A percentile compares a stretch with the other conserved stretches of the same genome.
phyloP scores from a whole-genome alignment of 805 yeast species.

The Metschnikowia kofuensis region DNA sequence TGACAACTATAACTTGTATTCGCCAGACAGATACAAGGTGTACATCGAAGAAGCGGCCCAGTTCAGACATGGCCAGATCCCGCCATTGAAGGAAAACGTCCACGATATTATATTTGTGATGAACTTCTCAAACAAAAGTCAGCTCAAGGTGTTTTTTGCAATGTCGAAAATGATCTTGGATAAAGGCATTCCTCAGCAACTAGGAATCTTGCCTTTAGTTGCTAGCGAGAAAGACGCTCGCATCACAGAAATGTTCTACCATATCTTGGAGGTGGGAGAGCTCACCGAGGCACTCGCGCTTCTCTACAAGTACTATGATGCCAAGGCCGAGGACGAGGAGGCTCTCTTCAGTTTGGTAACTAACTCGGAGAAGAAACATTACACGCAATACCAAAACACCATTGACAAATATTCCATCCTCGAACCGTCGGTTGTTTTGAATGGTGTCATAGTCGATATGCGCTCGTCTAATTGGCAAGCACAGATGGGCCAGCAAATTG shows the following conservation, averaged over 20 bases:
- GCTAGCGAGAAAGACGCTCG: constrained; percentile 26
- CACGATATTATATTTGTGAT: constrained; percentile 71
- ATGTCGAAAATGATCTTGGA: constrained; percentile 49
- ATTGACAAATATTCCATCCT: constrained; percentile 34
- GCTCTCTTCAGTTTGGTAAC: constrained; percentile 20
- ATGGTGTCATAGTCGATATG: constrained; percentile 66
- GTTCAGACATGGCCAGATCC: constrained; percentile 51
- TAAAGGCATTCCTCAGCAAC: constrained; percentile 67
- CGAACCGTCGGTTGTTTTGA: constrained; percentile 56
- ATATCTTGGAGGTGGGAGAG: constrained; percentile 28
- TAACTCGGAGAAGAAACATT: constrained; percentile 18
- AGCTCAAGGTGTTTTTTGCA: constrained; percentile 49
- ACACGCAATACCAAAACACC: constrained; percentile 20
- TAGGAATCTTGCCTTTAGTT: constrained; percentile 75
- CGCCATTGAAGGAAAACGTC: constrained; percentile 68
- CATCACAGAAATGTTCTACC: constrained; percentile 34
- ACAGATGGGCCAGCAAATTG: constrained; percentile 49
- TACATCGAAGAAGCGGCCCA: constrained; percentile 34
- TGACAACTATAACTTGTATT: constrained; percentile 45
- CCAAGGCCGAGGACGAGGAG: constrained; percentile 25
- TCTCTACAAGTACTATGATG: constrained; percentile 34
- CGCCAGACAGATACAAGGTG: constrained; percentile 39
- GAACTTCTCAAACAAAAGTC: constrained; percentile 52
- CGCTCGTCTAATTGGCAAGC: constrained; percentile 52
- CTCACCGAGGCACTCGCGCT: constrained; percentile 38